Evolutionary conservation across 495 filamentous ascomycete species (phyloP), one percentile per base, ranked within the genome.

Genomic region (Achaetomiella virescens): DNA sequence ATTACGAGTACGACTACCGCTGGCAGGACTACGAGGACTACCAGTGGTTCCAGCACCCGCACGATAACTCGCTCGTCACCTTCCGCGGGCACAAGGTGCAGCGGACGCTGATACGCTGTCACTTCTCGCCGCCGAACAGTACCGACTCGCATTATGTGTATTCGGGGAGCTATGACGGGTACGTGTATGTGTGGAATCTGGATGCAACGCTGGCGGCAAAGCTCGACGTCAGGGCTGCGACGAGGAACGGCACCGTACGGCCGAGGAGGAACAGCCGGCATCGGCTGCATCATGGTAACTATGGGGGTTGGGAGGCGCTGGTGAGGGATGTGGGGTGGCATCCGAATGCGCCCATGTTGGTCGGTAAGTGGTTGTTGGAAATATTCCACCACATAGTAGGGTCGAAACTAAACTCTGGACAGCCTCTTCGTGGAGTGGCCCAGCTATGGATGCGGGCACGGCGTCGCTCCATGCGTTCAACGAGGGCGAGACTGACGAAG

Each of bases 311-410:
- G 87, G 78, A 78, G 65, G 91, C 91, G 1, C 87, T 91, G 57
- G 90, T 97, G 36, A 81, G 93, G 51, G 93, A 98, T 78, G 90
- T 88, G 22, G 90, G 86, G 61, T 98, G 93, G 93, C 93, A 97
- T 78, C 93, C 93, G 2, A 85, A 81, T 67, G 89, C 88, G 14
- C 91, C 92, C 3, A 77, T 96, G 21, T 75, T 98, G 65, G 95
- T 91, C 66, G 88, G 90, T 92, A 79, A 65, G 73, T 67, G 22
- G 44, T n/a, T n/a, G n/a, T n/a, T n/a, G n/a, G n/a, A n/a, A n/a
- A n/a, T n/a, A n/a, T n/a, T n/a, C n/a, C n/a, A n/a, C n/a, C n/a
- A n/a, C n/a, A n/a, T n/a, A n/a, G n/a, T n/a, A n/a, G n/a, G n/a
- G n/a, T n/a, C n/a, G n/a, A 40, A 31, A 27, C 57, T 64, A 53